phyloP scores from a whole-genome alignment of 2,329 filamentous ascomycete species.

The Mycosphaerella sp. region DNA sequence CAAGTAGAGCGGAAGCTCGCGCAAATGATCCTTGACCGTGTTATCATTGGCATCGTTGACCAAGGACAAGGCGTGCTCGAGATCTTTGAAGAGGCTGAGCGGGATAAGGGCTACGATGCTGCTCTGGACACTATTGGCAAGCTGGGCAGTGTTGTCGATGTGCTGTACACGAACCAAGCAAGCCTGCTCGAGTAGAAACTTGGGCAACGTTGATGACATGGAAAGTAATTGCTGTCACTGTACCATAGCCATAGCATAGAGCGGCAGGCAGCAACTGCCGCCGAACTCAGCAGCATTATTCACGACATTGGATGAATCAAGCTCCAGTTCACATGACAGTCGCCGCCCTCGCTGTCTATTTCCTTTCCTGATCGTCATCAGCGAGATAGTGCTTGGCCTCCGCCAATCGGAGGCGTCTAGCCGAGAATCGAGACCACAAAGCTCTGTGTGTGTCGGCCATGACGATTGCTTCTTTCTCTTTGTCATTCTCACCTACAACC shows the following conservation, averaged over 20 bases:
- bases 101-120: conserved; percentile 89
- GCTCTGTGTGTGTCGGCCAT: conserved; percentile 4
- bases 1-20: conserved; percentile 97
- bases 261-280: conserved; percentile 2
- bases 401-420: background rate
- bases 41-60: conserved; percentile 94
- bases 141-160: conserved; percentile 93
- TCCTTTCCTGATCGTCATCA: background rate
- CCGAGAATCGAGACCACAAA: conserved; percentile 2
- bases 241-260: conserved; percentile 17
- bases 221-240: conserved; percentile 9
- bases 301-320: background rate
- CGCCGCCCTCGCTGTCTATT: background rate
- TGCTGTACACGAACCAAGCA: conserved; percentile 95
- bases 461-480: conserved; percentile 1
- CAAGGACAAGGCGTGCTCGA: conserved; percentile 97
- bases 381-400: background rate
- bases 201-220: background rate
- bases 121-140: conserved; percentile 94
- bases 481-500: conserved; percentile 4
- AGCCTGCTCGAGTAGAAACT: conserved; percentile 73
- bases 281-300: background rate
- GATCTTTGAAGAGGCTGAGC: conserved; percentile 90
- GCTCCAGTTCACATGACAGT: background rate
- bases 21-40: conserved; percentile 99